Conservation (phyloP, 345 rosid genomes). For the Eucalyptus sp. region DNA sequence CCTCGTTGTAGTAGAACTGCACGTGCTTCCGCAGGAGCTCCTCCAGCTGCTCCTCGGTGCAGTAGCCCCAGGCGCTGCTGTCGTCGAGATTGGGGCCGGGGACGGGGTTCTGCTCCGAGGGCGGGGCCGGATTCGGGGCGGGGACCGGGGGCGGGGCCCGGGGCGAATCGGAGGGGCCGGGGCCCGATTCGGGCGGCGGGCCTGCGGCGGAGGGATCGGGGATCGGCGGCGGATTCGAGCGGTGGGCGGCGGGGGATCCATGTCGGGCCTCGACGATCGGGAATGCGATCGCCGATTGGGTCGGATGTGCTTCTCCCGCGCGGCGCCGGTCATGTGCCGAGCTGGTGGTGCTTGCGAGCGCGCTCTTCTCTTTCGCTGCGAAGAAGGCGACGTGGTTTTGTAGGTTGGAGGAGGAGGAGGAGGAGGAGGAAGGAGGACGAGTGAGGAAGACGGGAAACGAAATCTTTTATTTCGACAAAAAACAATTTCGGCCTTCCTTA, state of each 20-base stretch:
- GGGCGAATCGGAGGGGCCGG: constrained; percentile 30
- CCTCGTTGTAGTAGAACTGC: constrained; percentile 57
- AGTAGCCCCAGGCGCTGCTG: constrained; percentile 60
- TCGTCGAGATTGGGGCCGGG: constrained; percentile 28
- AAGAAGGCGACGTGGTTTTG: background rate
- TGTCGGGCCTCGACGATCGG: background rate
- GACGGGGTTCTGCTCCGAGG: background rate
- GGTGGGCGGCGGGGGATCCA: background rate
- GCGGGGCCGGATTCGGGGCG: background rate
- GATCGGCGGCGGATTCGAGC: background rate
- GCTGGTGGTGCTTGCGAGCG: too few relatives aligned
- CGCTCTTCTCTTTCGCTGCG: background rate
- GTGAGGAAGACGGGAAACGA: background rate
- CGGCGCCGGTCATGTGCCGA: background rate
- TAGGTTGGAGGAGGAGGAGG: background rate
- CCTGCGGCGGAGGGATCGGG: background rate
- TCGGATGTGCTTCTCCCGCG: constrained; percentile 2
- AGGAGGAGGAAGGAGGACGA: background rate
- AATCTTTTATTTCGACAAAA: background rate
- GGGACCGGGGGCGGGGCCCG: background rate
- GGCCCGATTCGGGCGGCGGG: constrained; percentile 24
- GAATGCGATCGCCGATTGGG: background rate
- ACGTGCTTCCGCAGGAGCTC: constrained; percentile 58
- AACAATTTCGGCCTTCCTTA: background rate
- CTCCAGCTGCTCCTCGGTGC: constrained; percentile 83